Conservation (phyloP, 2,329 filamentous ascomycete species). For the Aspergillus hortae region DNA sequence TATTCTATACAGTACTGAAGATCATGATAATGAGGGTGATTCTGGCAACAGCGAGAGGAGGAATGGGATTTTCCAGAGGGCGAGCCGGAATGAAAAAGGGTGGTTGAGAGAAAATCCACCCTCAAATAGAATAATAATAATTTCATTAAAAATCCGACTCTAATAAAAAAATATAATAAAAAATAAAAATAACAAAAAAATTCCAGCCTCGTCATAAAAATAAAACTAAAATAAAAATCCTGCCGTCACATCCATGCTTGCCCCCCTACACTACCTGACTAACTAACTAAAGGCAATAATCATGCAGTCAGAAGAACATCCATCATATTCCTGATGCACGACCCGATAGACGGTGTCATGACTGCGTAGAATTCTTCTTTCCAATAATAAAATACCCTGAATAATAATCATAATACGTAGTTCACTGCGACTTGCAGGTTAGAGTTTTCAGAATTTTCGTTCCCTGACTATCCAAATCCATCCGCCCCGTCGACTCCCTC, state of each 20-base stretch:
- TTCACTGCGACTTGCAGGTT: background rate
- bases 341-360: too few relatives aligned
- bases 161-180: background rate
- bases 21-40: background rate
- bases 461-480: background rate
- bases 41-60: too few relatives aligned
- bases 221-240: background rate
- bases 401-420: too few relatives aligned
- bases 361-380: too few relatives aligned
- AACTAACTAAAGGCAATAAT: background rate
- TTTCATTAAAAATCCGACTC: background rate
- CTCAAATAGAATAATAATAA: background rate
- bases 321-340: too few relatives aligned
- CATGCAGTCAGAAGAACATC: conserved; percentile 1
- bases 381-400: too few relatives aligned
- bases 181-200: background rate
- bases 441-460: conserved; percentile 7
- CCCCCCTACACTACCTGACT: background rate
- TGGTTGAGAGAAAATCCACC: background rate
- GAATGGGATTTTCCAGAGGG: background rate
- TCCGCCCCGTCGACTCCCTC: background rate
- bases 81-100: conserved; percentile 4
- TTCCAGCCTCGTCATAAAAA: background rate
- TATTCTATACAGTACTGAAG: background rate
- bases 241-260: background rate